Base-by-base conservation (phyloP, 805 yeast genomes). In the Metschnikowia henanensis region DNA sequence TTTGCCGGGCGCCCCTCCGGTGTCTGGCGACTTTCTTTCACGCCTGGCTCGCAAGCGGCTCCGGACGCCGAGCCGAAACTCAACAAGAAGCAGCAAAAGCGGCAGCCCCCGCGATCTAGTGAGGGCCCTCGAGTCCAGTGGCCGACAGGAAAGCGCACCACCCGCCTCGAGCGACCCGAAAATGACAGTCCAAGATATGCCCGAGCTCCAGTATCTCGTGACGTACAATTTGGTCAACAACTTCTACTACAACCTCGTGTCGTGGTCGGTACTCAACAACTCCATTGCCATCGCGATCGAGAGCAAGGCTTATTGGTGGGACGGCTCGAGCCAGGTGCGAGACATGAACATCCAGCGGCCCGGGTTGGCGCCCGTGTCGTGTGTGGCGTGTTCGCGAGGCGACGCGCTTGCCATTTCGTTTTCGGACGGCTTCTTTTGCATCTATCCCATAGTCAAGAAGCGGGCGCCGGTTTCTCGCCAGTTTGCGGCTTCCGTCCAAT, bases 161-260 rank as follows among this genome's bases (percentile, higher is more conserved):
- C 9, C 12, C 13, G 31, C 5, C 2, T 4, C 41, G 12, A 19
- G 15, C 31, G 12, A 16, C 16, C 25, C 33, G 7, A n/a, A 26
- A 19, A 4, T 3, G 10, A 13, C 12, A 10, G 28, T 22, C 12
- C 28, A 21, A 9, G 46, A 41, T 9, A 41, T 48, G 49, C 37
- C 43, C 25, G 56, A 52, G 40, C 50, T 49, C 16, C 53, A 50
- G 43, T 52, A 52, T 38, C 39, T 52, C 7, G 51, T 48, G 28
- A 49, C 56, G 6, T 49, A 49, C 38, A 80, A 80, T 2, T 61
- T 88, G 41, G 66, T 84, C 47, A 83, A 87, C 60, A 95, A 89
- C 59, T 88, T 82, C 57, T 89, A 88, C 61, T 75, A 87, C 1
- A 86, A 86, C 56, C 66, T 86, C 42, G 75, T 88, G 0, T 76